Evolutionary conservation across 352 stramenopile species (phyloP), one percentile per base, ranked within the genome.

Genomic region (Phytophthora niederhauseri): DNA sequence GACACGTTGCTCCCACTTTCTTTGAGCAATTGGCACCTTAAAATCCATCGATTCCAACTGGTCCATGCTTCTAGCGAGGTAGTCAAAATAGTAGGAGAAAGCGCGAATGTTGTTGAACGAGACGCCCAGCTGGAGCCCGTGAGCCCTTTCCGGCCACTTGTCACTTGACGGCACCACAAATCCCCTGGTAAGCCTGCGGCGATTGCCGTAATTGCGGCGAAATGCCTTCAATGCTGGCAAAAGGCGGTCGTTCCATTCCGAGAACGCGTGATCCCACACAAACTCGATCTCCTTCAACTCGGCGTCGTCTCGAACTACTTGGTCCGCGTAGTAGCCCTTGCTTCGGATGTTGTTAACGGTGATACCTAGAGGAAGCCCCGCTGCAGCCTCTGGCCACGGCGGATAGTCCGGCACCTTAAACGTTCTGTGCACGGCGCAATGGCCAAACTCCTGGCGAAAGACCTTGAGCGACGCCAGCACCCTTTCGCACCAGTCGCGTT

Each of bases 201-300:
- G 61, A 17, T 71, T 2, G 3, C 41, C 51, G 17, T 30, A 14
- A 22, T 52, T 9, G 1, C 1, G 17, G 28, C 22, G 20, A 20
- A 52, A 71, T 2, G 43, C 14, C 41, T 66, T 22, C 24, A 71
- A 28, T 14, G 57, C 30, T 15, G 57, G 43, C 14, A 72, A 41
- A 34, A 66, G 53, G 17, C 57, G 51, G 2, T 62, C 24, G 14
- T 46, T 57, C 64, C 64, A 72, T 24, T 66, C 52, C 8, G 41
- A n/a, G 7, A 48, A 19, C 5, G 20, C 57, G 22, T 52, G 20
- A 48, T 66, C 28, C 64, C 57, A 72, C 0, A 62, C 52, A 57
- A 72, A 72, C 22, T 58, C 57, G 5, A 72, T 14, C 22, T 57
- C 56, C 17, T 66, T n/a, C 22, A 72, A 38, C 19, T 41, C 56